Base-by-base conservation (phyloP, 495 filamentous ascomycete genomes). In the Hypoxylon crocopeplum region DNA sequence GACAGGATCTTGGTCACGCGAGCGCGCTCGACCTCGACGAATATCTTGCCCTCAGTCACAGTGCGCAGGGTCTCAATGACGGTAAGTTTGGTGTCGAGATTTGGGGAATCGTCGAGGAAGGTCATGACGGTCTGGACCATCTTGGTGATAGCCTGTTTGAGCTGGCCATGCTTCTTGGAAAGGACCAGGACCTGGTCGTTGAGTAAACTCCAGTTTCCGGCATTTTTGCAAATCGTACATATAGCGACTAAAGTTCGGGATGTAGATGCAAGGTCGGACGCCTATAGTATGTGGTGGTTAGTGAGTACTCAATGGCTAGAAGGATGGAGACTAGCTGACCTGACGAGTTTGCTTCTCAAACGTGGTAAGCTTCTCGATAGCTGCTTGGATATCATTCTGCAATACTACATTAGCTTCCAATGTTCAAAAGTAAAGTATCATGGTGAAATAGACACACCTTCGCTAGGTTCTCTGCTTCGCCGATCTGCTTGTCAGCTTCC, bases 21-120 rank as follows among this genome's bases (percentile, higher is more conserved):
- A 62, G 94, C 94, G 56, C 94, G 85, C 79, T 98, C 94, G 17
- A 98, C 94, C 80, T 98, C 94, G 65, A 98, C 93, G 66, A 98
- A 98, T 67, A 98, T 98, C 90, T 98, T 98, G 76, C 94, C 94
- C 73, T 98, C 94, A 19, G 94, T 98, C 57, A 98, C 93, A 24
- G 94, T 97, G 56, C 94, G 86, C 64, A 98, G 75, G 1, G 93
- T 96, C 73, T 98, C 92, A 61, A 98, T 98, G 33, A 95, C 85
- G 12, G 90, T 88, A 38, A 98, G 79, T 78, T 97, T 98, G 25
- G 85, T 90, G 51, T 96, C 93, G 55, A 88, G 57, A 53, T 80
- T 88, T 30, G 93, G 91, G 25, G 84, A 69, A 40, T 89, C 83
- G 68, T 96, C 90, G 71, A 98, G 76, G 72, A 97, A 97, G 38